Conservation (phyloP, 345 rosid genomes). For the Diplotaxis tenuifolia region DNA sequence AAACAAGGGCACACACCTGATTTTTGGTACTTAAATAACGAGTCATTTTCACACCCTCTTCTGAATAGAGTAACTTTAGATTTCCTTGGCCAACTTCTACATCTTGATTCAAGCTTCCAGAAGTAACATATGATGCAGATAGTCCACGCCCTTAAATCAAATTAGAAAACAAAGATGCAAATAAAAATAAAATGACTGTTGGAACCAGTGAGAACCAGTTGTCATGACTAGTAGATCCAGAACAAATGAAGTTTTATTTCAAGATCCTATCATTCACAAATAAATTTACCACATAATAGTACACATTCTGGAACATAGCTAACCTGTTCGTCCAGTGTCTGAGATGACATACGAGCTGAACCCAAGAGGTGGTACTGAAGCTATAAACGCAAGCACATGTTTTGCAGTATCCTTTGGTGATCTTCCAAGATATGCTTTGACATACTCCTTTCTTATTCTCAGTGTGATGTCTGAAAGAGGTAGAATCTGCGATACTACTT, state of each 20-base stretch:
- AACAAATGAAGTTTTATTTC: constrained; percentile 2
- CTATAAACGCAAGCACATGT: constrained; percentile 84
- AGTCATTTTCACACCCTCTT: constrained; percentile 55
- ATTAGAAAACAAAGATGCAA: constrained; percentile 15
- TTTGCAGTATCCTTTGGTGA: constrained; percentile 48
- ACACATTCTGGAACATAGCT: constrained; percentile 25
- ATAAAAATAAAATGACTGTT: constrained; percentile 8
- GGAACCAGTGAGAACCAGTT: constrained; percentile 8
- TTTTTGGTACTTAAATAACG: constrained; percentile 52
- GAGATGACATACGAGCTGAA: constrained; percentile 75
- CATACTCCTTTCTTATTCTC: constrained; percentile 53
- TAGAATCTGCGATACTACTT: constrained; percentile 72
- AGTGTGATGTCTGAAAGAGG: constrained; percentile 60
- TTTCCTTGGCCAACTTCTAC: constrained; percentile 81
- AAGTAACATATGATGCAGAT: constrained; percentile 46
- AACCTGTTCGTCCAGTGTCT: constrained; percentile 61
- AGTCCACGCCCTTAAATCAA: constrained; percentile 45
- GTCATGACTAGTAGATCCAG: constrained; percentile 8
- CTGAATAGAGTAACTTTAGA: constrained; percentile 62
- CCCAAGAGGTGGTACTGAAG: constrained; percentile 87
- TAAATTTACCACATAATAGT: neutral
- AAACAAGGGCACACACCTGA: constrained; percentile 39
- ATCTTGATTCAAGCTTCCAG: constrained; percentile 43
- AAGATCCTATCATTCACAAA: constrained; percentile 11
- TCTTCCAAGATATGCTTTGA: constrained; percentile 70